These are phyloP conservation scores for Solanum bukasovii DNA, from an alignment of 257 asterid species.

Conservation along the genomic window DNA sequence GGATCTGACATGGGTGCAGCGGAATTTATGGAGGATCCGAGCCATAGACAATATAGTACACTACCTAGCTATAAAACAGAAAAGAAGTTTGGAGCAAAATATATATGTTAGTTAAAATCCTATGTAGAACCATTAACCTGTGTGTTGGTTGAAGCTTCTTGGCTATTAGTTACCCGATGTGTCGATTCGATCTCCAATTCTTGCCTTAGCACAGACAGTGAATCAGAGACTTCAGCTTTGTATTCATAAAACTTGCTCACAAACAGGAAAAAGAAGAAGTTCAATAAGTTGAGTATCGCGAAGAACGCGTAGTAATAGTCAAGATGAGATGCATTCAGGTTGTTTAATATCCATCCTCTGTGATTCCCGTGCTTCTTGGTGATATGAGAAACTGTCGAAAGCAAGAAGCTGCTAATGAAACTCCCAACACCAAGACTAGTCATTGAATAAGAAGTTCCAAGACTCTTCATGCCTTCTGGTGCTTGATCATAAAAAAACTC, in stretches of 20 bases:
- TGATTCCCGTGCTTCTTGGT: conserved; percentile 35
- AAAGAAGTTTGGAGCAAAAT: neutral
- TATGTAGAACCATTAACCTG: neutral
- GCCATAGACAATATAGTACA: neutral
- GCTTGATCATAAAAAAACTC: conserved; percentile 92
- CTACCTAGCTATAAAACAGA: neutral
- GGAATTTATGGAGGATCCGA: neutral
- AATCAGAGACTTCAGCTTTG: conserved; percentile 69
- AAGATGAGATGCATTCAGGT: conserved; percentile 65
- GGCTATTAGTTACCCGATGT: neutral
- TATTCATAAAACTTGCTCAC: conserved; percentile 52
- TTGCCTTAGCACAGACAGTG: conserved; percentile 44
- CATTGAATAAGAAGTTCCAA: conserved; percentile 65
- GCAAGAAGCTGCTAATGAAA: conserved; percentile 56
- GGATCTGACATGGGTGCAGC: neutral
- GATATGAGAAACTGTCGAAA: conserved; percentile 42
- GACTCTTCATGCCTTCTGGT: conserved; percentile 83
- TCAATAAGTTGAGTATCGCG: conserved; percentile 37
- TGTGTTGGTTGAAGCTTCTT: conserved; percentile 3
- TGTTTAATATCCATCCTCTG: conserved; percentile 61
- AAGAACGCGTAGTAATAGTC: conserved; percentile 63
- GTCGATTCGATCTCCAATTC: conserved; percentile 27
- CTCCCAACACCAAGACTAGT: conserved; percentile 60
- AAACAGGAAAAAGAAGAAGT: conserved; percentile 41
- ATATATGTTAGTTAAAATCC: neutral